A percentile compares a stretch with the other conserved stretches of the same genome.
Conservation (phyloP, 1,139 yeast species). For the Zygosaccharomyces sapae region DNA sequence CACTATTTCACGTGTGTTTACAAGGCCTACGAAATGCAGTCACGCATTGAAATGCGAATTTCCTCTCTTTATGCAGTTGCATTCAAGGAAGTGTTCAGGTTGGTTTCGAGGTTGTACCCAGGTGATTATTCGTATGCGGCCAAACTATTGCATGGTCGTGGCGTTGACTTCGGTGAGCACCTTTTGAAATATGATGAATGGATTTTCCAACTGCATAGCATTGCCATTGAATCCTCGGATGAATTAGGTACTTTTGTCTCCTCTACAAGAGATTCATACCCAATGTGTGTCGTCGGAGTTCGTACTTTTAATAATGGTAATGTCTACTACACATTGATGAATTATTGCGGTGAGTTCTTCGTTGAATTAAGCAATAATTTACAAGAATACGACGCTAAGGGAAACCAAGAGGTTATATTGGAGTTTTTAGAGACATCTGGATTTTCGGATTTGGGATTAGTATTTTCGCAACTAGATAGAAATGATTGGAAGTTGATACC, state of each 20-base stretch:
- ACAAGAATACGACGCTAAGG: constrained; percentile 5
- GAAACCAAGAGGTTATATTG: constrained; percentile 3
- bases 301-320: constrained; percentile 11
- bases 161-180: constrained; percentile 12
- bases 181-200: constrained; percentile 12
- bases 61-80: constrained; percentile 13
- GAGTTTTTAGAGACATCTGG: constrained; percentile 14
- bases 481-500: background rate
- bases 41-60: constrained; percentile 7
- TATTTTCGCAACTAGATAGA: constrained; percentile 10
- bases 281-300: constrained; percentile 16
- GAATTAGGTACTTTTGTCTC: constrained; percentile 15
- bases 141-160: constrained; percentile 8
- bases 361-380: constrained; percentile 15
- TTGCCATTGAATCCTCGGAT: constrained; percentile 6
- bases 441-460: constrained; percentile 19
- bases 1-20: constrained; percentile 13
- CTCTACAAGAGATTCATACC: constrained; percentile 13
- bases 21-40: constrained; percentile 12
- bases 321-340: constrained; percentile 17
- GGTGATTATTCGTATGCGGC: constrained; percentile 9
- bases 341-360: constrained; percentile 18
- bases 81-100: constrained; percentile 11
- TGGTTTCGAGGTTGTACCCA: constrained; percentile 12
- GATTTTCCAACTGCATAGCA: constrained; percentile 14